Evolutionary conservation across 2,329 filamentous ascomycete species (phyloP), one percentile per base, ranked within the genome.

Genomic region (Penicillium janthinellum): DNA sequence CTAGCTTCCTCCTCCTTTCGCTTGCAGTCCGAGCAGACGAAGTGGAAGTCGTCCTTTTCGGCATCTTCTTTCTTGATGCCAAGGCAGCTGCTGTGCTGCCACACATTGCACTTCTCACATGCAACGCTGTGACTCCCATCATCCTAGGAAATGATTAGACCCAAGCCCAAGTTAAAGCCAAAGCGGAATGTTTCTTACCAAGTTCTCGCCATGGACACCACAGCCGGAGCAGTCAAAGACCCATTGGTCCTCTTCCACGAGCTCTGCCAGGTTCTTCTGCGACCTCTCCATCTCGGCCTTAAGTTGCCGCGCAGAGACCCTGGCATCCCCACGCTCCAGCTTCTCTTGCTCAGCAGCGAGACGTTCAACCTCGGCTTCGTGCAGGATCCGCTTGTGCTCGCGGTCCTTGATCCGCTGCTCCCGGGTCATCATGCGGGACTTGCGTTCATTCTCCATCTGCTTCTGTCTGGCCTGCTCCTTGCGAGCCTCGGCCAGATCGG

Each of bases 71-170:
- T 86, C 48, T 85, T 84, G 64, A 98, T 90, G 42, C 88, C 89
- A 60, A 96, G 85, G 72, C 95, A 99, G 69, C 90, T 91, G 81
- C 92, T 96, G 73, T 99, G 95, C 74, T 98, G 94, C 95, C 95
- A 99, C 50, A 96, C 89, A 72, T 89, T 96, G 81, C 95, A 99
- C 66, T 84, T 88, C 72, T 99, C 95, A 77, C 95, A 99, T 31
- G 93, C 90, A 64, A 99, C 88, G 73, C 92, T 96, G 73, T 96
- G 93, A 7, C 91, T 89, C 38, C 95, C 95, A 73, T 98, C 95
- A 69, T 99, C 95, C 83, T 86, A 63, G 15, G 7, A 31, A 35
- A 48, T 44, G 25, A 62, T 75, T 54, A 74, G 69, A 45, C 67
- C 44, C 63, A 60, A 14, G 10, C 7, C 28, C 28, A 5, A 15